Base-by-base conservation (phyloP, 805 yeast species). In the Metschnikowia cerradonensis region DNA sequence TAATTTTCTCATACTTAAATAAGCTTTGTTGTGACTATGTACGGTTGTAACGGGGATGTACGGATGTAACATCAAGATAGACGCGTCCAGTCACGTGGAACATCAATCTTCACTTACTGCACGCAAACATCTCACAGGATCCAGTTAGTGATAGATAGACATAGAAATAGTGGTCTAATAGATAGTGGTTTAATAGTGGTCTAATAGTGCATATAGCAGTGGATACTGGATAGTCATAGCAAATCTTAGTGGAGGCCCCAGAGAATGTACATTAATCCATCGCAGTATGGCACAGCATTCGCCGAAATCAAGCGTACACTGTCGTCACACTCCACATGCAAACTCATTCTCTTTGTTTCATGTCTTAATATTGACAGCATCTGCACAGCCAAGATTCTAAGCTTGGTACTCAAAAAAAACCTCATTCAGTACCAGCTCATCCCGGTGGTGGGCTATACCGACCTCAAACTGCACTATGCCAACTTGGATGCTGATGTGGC, bases 391-490 rank as follows among this genome's bases (percentile, higher is more conserved):
- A 85, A 83, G 63, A 86, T 90, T 62, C 71, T 94, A 22, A 76
- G 90, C 17, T 67, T 76, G 37, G 71, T 89, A 43, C 75, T 94
- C 55, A 86, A 89, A 67, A 84, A 86, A 56, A 92, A 89, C 58
- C 76, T 92, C 60, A 82, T 94, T 14, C 95, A 90, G 55, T 88
- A 84, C 64, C 96, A 92, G 66, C 73, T 90, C 47, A 83, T 90
- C 10, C 99, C 99, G 0, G 92, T 94, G 10, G 90, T 89, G 17
- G 99, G 99, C 0, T 92, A 90, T 63, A 69, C 84, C 10, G 97
- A 90, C 58, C 71, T 95, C 54, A 82, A 81, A 55, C 63, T 61
- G 22, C 88, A 85, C 62, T 91, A 80, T 61, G 50, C 57, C 4
- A 77, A 77, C 49, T 69, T 94, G 40, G 97, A 91, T 62, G 77